These are phyloP conservation scores for Umbelopsis sp. DNA, from an alignment of 192 early-diverging fungal genomes.

Conservation along the genomic window DNA sequence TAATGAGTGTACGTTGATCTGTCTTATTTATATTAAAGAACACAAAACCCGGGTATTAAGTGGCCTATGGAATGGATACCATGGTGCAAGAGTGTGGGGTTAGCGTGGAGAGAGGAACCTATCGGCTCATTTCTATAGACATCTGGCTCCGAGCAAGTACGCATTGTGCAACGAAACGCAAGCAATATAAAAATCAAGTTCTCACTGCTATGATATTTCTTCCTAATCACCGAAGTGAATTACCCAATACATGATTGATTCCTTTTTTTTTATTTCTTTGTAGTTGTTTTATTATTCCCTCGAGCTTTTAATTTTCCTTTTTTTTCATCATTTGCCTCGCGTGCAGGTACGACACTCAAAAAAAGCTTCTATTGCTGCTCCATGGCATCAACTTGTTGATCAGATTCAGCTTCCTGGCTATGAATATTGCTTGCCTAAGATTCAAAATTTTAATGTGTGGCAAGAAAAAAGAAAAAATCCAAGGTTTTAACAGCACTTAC, in stretches of 20 bases:
- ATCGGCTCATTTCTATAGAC: neutral
- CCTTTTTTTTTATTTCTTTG: neutral
- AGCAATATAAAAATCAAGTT: neutral
- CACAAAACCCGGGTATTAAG: neutral
- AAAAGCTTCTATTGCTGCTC: neutral
- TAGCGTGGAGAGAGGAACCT: neutral
- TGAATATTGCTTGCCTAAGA: slow-evolving; percentile 30
- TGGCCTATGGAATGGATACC: neutral
- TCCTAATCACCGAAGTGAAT: neutral
- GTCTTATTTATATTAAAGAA: too few species aligned
- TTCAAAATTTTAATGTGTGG: neutral
- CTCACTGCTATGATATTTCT: neutral
- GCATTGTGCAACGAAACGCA: neutral
- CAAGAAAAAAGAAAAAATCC: too few species aligned
- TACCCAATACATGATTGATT: too few species aligned
- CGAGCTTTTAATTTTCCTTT: neutral
- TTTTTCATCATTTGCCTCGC: too few species aligned
- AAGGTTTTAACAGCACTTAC: slow-evolving; percentile 47
- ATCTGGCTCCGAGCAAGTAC: neutral
- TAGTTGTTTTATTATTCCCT: neutral
- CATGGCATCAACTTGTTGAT: neutral
- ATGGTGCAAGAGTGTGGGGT: neutral
- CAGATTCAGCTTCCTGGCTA: slow-evolving; percentile 20
- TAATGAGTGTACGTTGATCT: too few species aligned
- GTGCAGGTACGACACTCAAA: neutral